Evolutionary conservation across 78 protist genomes (phyloP).

Genomic region (Speleostelium caveatum): DNA sequence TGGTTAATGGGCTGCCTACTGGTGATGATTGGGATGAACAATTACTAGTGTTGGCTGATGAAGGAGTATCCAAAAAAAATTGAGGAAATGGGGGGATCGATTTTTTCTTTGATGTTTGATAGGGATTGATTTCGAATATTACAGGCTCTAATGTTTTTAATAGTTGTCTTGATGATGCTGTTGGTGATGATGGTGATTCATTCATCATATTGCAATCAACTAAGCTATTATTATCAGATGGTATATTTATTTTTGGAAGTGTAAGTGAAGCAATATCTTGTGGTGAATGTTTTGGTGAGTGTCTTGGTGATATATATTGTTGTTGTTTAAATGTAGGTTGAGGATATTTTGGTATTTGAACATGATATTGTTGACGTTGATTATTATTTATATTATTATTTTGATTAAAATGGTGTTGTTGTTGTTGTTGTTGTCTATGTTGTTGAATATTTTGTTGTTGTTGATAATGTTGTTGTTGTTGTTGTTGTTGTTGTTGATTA

Average conservation of each 20-base stretch:
- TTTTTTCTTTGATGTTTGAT: not conserved
- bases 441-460: slow-evolving; percentile 8
- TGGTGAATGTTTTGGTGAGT: not conserved
- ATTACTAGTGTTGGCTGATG: no score
- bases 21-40: no score
- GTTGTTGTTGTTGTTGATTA: not conserved
- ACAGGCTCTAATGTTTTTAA: not conserved
- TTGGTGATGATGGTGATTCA: not conserved
- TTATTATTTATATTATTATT: not conserved
- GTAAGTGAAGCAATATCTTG: not conserved
- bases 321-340: not conserved
- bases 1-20: no score
- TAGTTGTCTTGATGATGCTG: not conserved
- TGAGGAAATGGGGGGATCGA: not conserved
- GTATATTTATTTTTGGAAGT: slow-evolving; percentile 35
- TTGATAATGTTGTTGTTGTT: not conserved
- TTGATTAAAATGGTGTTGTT: not conserved
- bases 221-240: not conserved
- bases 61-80: not conserved
- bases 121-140: not conserved
- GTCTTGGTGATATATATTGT: not conserved
- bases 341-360: not conserved
- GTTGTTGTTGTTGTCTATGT: slow-evolving; percentile 16
- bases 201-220: not conserved
- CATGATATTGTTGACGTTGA: not conserved